Evolutionary conservation across 225 moss, liverwort and hornwort genomes (phyloP), one percentile per base, ranked within the genome.

Genomic region (Neckera pumila): DNA sequence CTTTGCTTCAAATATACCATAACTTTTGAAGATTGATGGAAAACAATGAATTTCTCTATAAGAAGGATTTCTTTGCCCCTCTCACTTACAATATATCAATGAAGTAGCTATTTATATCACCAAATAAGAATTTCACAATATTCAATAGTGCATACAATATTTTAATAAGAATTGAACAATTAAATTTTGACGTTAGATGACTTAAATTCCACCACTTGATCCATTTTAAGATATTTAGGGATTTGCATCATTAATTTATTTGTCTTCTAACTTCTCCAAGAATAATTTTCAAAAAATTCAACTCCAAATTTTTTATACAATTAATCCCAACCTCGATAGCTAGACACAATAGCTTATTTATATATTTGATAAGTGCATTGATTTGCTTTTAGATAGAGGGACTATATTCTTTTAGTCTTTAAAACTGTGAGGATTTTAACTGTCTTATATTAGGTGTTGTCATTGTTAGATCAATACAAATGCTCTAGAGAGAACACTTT

Each of bases 321-420:
- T 47, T 30, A 30, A 12, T 74, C 1, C 1, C 1, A 0, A 33
- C 21, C 34, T 21, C 7, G 3, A 76, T 33, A 33, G 7, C 1
- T 0, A 2, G 0, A 1, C 51, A 31, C 0, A 0, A 1, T 31
- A 75, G 5, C 28, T 19, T 49, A 33, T 76, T 33, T 20, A 20
- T 12, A 21, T 13, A 33, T 51, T 34, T 33, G 33, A 34, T 51
- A 22, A 53, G 33, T 51, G 22, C 1, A 0, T 28, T 49, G 12
- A 49, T 49, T 49, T 0, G 0, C 5, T 33, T 33, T 75, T 31
- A 12, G 12, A 1, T 20, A 51, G 33, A 76, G 4, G 20, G 7
- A 18, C 3, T 21, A 76, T 19, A 3, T 0, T 21, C 5, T 51
- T 36, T 53, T 5, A 34, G 0, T 13, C 34, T 22, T 53, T 34